Evolutionary conservation across 116 monocot genomes (phyloP), one percentile per base, ranked within the genome.

Genomic region (Papilionanthe hybrid): DNA sequence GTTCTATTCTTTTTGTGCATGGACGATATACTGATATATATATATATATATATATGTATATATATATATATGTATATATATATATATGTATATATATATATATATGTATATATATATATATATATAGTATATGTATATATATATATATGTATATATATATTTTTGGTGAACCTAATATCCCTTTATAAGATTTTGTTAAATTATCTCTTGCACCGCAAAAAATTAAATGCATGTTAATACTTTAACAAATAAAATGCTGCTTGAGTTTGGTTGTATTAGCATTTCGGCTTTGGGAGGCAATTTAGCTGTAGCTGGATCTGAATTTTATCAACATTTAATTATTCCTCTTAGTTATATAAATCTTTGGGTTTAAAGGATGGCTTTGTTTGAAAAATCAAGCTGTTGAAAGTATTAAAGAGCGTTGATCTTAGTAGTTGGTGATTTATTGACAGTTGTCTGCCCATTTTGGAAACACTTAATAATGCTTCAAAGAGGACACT

Each of bases 391-490:
- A 71, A 30, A 71, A 71, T 71, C 71, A 37, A 71, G 37, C 15
- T 37, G 71, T 5, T 41, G 37, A 12, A 71, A 32, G 32, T 37
- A 71, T 73, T 7, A 43, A 9, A 42, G n/a, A 43, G n/a, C 44
- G 15, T 37, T 42, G 22, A 25, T 75, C 75, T 75, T 44, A 73
- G 49, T 45, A 73, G 37, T 68, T 79, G 44, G 42, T n/a, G 6
- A 6, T 2, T 43, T 43, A 6, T 6, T 50, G 80, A 84, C 89
- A 99, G 99, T 78, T 99, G 77, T 1, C 87, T 94, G 90, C 99
- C 99, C 42, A 91, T 99, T 60, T 74, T 99, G 74, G 95, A 99
- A 82, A 95, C 90, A 58, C 95, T 99, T 78, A 95, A 99, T 78
- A 94, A 99, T 86, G 93, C 93, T 84, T 87, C 92, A 69, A 90